Conservation (phyloP, 768 basidiomycete species). For the Lactarius evosmus region DNA sequence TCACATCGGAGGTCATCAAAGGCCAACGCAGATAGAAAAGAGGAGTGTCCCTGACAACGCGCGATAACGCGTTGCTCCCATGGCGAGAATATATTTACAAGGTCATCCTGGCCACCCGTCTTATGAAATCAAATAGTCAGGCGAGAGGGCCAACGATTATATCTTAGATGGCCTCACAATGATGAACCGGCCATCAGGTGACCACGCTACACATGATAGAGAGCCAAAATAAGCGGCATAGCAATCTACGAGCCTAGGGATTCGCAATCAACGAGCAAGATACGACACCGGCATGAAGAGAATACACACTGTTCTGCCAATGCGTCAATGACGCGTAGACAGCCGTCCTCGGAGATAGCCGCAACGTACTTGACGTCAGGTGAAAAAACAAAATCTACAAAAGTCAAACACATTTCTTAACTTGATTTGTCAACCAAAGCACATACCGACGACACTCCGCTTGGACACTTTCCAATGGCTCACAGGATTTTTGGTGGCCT, state of each 20-base stretch:
- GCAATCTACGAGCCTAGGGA: slow-evolving; percentile 78
- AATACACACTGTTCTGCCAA: slow-evolving; percentile 72
- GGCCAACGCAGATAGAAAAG: slow-evolving; percentile 84
- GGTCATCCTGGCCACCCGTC: slow-evolving; percentile 97
- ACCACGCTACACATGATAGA: slow-evolving; percentile 89
- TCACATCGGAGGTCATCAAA: slow-evolving; percentile 91
- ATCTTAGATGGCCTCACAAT: slow-evolving; percentile 46
- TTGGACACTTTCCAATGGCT: slow-evolving; percentile 84
- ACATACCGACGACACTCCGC: slow-evolving; percentile 68
- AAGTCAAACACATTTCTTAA: slow-evolving; percentile 8
- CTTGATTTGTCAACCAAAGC: neutral
- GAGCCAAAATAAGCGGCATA: slow-evolving; percentile 95
- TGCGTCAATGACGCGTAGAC: slow-evolving; percentile 85
- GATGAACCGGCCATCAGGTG: slow-evolving; percentile 92
- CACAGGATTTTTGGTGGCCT: slow-evolving; percentile 77
- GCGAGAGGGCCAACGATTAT: neutral
- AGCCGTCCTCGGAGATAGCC: slow-evolving; percentile 89
- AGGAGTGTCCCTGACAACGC: slow-evolving; percentile 94
- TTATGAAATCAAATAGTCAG: slow-evolving; percentile 33
- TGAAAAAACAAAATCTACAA: slow-evolving; percentile 83
- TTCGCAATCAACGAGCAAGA: neutral
- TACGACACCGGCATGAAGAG: neutral
- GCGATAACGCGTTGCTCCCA: slow-evolving; percentile 94
- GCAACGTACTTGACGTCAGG: slow-evolving; percentile 91
- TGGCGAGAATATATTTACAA: slow-evolving; percentile 91